Evolutionary conservation across 306 rosid genomes (phyloP).

Genomic region (Medicago truncatula): MtrunA17r5.0-ANR NC_053045.1:42184501-42185000

Average conservation of each 20-base stretch:
- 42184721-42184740: slow-evolving; percentile 2
- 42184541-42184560: not conserved
- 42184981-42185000: slow-evolving; percentile 44
- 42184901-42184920: slow-evolving; percentile 75
- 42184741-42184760: slow-evolving; percentile 12
- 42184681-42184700: slow-evolving; percentile 13
- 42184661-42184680: not conserved
- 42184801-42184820: slow-evolving; percentile 15
- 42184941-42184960: slow-evolving; percentile 69
- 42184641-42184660: not conserved
- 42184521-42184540: not conserved
- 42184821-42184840: slow-evolving; percentile 25
- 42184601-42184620: not conserved
- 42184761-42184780: slow-evolving; percentile 13
- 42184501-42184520: not conserved
- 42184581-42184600: not conserved
- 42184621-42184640: not conserved
- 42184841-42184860: slow-evolving; percentile 25
- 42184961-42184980: slow-evolving; percentile 52
- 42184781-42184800: slow-evolving; percentile 15
- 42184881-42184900: slow-evolving; percentile 85
- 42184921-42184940: slow-evolving; percentile 67
- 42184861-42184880: slow-evolving; percentile 92
- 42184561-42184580: not conserved
- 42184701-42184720: slow-evolving; percentile 29